Conservation (phyloP, 192 early-diverging fungal genomes). For the Coemansia sp. region DNA sequence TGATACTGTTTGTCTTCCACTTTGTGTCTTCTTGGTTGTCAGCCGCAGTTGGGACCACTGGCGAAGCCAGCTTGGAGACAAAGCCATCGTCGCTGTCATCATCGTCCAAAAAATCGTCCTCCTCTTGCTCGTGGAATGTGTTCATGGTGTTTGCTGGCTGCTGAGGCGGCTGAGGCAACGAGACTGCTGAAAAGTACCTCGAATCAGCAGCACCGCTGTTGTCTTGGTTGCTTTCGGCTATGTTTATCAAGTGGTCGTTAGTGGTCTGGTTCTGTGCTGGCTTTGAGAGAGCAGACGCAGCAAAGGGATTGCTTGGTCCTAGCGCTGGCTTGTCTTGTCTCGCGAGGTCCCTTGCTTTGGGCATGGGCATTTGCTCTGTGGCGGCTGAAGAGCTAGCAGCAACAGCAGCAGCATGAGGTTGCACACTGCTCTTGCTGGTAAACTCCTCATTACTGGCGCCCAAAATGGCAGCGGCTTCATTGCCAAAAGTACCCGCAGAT, state of each 20-base stretch:
- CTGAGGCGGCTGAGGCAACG: constrained; percentile 10
- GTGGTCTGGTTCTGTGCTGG: background rate
- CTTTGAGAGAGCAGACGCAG: background rate
- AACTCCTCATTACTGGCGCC: background rate
- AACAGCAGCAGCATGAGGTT: background rate
- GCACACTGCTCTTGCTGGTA: background rate
- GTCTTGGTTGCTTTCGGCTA: background rate
- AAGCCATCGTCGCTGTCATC: constrained; percentile 25
- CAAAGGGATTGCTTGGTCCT: background rate
- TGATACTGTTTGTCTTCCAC: constrained; percentile 32
- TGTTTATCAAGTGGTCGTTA: background rate
- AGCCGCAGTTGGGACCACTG: background rate
- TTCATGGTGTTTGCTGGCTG: background rate
- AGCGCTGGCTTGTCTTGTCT: constrained; percentile 5
- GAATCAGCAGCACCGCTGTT: constrained; percentile 5
- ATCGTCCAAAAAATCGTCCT: constrained; percentile 34
- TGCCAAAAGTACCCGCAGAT: constrained; percentile 2
- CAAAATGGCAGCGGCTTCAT: background rate
- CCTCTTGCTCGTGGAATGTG: constrained; percentile 9
- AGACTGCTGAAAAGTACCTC: constrained; percentile 23
- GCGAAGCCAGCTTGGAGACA: background rate
- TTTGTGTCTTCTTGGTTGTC: background rate
- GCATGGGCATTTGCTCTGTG: background rate
- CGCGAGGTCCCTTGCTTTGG: background rate
- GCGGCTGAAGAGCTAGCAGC: background rate